Base-by-base conservation (phyloP, 805 yeast genomes). In the Monosporozyma unispora region DNA sequence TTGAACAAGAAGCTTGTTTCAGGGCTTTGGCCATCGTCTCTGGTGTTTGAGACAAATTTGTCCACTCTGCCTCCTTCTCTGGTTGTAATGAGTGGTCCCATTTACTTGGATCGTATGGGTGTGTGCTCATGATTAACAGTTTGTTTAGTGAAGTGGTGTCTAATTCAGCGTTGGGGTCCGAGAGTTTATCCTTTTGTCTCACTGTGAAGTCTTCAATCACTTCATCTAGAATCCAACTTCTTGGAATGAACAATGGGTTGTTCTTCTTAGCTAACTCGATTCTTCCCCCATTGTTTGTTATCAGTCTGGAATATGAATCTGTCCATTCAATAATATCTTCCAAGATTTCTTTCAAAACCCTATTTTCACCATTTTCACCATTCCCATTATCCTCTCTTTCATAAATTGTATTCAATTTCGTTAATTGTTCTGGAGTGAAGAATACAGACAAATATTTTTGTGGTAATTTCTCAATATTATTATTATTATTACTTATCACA, bases 151-250 rank as follows among this genome's bases (percentile, higher is more conserved):
- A 68, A 0, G 72, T 68, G 11, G 73, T 52, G 43, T 62, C 65
- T 7, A 62, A 33, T 7, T 49, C 27, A 1, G 55, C 51, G 0
- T 51, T 45, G 2, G 59, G 58, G 37, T 62, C 54, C 27, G 56
- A 48, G 5, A 66, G 59, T 60, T 80, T 81, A 33, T 76, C 72
- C n/a, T 71, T 70, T 40, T 69, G 66, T 27, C 74, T 70, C 1
- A 80, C 85, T 35, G 75, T 71, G 0, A 81, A 74, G 43, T 70
- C 68, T 27, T 77, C 74, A 44, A 87, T 82, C 0, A 88, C 96
- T 52, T 89, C 90, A 48, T 88, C 87, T 48, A 93, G 71, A 47
- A 90, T 82, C 89, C 95, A 87, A 54, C 81, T 85, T 52, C 91
- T 75, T 19, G 96, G 93, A 5, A 85, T 75, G 60, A 91, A 91